Percentiles rank a stretch among this genome's conserved stretches.
These are phyloP conservation scores for Schwanniomyces polymorphus DNA, from an alignment of 805 yeast genomes.

Conservation along the genomic window DNA sequence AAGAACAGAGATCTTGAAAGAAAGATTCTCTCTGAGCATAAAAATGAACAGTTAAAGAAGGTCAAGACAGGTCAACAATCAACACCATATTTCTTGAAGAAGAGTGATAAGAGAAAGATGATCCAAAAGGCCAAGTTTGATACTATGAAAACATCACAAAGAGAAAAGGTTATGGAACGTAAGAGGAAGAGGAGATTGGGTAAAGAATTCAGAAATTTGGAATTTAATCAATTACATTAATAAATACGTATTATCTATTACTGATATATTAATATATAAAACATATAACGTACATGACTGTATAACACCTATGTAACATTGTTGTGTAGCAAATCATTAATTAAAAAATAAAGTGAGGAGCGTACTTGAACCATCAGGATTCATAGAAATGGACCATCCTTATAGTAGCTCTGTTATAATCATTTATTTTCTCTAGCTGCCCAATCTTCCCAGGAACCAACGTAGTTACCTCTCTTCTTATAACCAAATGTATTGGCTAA, in stretches of 20 bases:
- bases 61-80: constrained; percentile 51
- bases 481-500: constrained; percentile 91
- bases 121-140: constrained; percentile 79
- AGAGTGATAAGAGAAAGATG: constrained; percentile 70
- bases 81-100: constrained; percentile 58
- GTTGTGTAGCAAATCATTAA: constrained; percentile 1
- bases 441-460: constrained; percentile 92
- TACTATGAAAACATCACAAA: constrained; percentile 64
- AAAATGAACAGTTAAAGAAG: constrained; percentile 47
- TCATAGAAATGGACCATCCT: too few relatives aligned
- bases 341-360: constrained; percentile 2
- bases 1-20: constrained; percentile 74
- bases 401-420: background rate
- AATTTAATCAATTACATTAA: constrained; percentile 20
- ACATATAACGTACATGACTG: background rate
- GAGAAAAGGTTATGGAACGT: constrained; percentile 82
- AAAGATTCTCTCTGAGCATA: constrained; percentile 61
- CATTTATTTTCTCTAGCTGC: constrained; percentile 30
- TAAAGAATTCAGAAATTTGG: constrained; percentile 65
- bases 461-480: constrained; percentile 76
- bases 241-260: background rate
- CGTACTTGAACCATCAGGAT: background rate
- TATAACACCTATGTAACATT: constrained; percentile 5
- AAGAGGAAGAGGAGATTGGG: constrained; percentile 85
- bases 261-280: background rate